Percentiles rank a stretch among this genome's conserved stretches.
These are phyloP conservation scores for Astrothelium macrocarpum DNA, from an alignment of 495 filamentous ascomycete species.

Conservation along the genomic window DNA sequence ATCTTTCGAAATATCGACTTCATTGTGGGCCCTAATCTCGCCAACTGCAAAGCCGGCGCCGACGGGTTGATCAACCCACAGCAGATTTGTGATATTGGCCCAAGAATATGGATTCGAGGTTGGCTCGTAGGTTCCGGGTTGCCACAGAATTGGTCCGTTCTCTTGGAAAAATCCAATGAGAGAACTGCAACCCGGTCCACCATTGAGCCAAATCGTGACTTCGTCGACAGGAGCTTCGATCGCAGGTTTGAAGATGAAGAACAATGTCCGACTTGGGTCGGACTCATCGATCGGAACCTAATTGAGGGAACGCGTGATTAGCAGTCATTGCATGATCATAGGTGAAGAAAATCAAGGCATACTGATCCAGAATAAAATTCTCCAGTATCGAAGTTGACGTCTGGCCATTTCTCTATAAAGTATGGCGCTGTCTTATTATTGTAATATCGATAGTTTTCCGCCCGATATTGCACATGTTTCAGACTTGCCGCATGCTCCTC, in stretches of 20 bases:
- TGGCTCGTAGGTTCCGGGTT: constrained; percentile 48
- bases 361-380: constrained; percentile 23
- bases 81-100: constrained; percentile 27
- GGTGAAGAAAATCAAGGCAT: not conserved
- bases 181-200: constrained; percentile 38
- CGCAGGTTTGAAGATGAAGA: constrained; percentile 45
- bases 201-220: constrained; percentile 19
- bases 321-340: not conserved
- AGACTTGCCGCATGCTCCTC: not conserved
- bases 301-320: not conserved
- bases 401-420: constrained; percentile 8
- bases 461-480: not conserved
- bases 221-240: constrained; percentile 33
- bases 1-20: constrained; percentile 25
- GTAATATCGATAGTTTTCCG: constrained; percentile 25
- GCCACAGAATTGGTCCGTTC: constrained; percentile 56
- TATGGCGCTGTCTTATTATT: constrained; percentile 16
- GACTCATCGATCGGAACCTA: constrained; percentile 16
- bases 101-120: constrained; percentile 55
- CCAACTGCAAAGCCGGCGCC: constrained; percentile 21
- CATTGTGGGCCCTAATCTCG: constrained; percentile 15
- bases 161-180: constrained; percentile 58
- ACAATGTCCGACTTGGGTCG: constrained; percentile 34
- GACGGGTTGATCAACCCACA: constrained; percentile 20
- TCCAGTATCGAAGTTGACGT: constrained; percentile 18